phyloP scores from a whole-genome alignment of 164 flowering plant species.

The Litsea cubeba region DNA sequence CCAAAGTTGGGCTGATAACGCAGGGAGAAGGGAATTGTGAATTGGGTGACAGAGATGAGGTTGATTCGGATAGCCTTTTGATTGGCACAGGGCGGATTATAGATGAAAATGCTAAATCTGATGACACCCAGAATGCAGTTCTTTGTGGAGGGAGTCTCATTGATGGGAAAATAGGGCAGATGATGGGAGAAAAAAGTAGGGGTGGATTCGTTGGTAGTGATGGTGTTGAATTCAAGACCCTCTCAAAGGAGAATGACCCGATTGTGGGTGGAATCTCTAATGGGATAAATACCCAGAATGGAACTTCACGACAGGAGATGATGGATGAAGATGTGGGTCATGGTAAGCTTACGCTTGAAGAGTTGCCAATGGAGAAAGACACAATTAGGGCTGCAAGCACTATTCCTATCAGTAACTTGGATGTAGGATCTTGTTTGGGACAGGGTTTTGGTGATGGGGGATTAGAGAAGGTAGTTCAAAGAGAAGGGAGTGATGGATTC shows the following conservation, averaged over 20 bases:
- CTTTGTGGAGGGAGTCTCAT: neutral
- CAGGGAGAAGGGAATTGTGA: too few species aligned
- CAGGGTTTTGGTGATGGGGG: neutral
- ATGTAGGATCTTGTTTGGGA: too few species aligned
- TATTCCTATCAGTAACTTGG: too few species aligned
- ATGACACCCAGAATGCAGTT: neutral
- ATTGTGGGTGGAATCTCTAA: neutral
- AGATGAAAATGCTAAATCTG: neutral
- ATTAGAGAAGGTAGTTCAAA: constrained; percentile 3
- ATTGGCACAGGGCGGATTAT: too few species aligned
- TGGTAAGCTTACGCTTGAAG: neutral
- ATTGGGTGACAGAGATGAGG: too few species aligned
- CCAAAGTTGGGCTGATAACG: too few species aligned
- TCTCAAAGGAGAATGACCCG: neutral
- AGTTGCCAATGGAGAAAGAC: neutral
- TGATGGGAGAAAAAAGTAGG: neutral
- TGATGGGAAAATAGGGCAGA: neutral
- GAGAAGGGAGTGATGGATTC: constrained; percentile 13
- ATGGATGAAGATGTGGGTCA: too few species aligned
- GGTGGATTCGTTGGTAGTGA: neutral
- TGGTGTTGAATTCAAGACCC: neutral
- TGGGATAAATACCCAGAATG: neutral
- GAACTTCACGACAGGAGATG: too few species aligned
- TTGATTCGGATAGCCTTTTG: too few species aligned
- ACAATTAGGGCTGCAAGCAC: too few species aligned